These are phyloP conservation scores for Dactylellina leptospora DNA, from an alignment of 2,329 filamentous ascomycete genomes.

Conservation along the genomic window DNA sequence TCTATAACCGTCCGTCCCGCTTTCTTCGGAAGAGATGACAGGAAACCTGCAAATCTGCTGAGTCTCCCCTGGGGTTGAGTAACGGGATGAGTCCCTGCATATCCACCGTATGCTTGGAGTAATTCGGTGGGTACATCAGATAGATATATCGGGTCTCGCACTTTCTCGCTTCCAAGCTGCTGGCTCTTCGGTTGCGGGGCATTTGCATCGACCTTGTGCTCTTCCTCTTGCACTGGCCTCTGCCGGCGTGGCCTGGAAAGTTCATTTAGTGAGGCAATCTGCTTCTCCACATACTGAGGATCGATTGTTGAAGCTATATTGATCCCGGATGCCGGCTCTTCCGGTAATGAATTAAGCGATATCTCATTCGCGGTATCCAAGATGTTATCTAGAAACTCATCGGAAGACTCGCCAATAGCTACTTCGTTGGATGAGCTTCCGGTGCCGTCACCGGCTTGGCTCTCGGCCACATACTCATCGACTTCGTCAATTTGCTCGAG, in stretches of 20 bases:
- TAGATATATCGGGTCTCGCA: not conserved
- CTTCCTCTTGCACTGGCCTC: not conserved
- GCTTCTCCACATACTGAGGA: slow-evolving; percentile 2
- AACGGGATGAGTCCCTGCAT: not conserved
- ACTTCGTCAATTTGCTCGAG: not conserved
- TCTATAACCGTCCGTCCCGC: slow-evolving; percentile 10
- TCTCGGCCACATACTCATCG: slow-evolving; percentile 9
- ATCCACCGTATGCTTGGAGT: slow-evolving; percentile 4
- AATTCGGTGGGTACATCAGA: not conserved
- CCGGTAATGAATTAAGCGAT: slow-evolving; percentile 8
- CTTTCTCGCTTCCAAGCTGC: not conserved
- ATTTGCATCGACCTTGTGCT: not conserved
- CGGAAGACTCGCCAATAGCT: slow-evolving; percentile 4
- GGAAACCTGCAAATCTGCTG: not conserved
- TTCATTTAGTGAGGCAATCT: slow-evolving; percentile 3
- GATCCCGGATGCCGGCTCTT: not conserved
- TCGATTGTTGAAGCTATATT: slow-evolving; percentile 3
- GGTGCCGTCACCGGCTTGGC: slow-evolving; percentile 5
- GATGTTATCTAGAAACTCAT: slow-evolving; percentile 8
- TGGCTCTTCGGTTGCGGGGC: not conserved
- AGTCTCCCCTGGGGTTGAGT: not conserved
- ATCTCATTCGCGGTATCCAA: slow-evolving; percentile 7
- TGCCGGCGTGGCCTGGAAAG: slow-evolving; percentile 3
- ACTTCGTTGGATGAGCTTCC: slow-evolving; percentile 3
- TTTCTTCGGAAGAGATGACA: slow-evolving; percentile 7